Evolutionary conservation across 768 basidiomycete genomes (phyloP).

Genomic region (Sporobolomyces phaffii): DNA sequence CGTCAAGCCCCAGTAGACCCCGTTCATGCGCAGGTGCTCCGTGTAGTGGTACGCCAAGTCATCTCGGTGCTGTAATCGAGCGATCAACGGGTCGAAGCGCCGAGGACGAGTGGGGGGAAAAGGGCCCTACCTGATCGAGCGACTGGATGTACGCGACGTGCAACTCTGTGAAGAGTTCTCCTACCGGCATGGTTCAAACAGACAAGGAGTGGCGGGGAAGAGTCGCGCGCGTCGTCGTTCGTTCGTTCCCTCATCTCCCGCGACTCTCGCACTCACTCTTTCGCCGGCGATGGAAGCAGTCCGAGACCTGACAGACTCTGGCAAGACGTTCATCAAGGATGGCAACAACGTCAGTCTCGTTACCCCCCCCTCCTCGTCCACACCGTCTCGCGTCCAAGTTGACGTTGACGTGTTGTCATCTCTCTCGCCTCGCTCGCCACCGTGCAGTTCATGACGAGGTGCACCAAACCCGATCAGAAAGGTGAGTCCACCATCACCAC

Average conservation of each 20-base stretch:
- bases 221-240: neutral
- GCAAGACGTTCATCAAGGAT: conserved; percentile 84
- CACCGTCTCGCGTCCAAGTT: conserved; percentile 22
- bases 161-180: conserved; percentile 52
- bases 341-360: conserved; percentile 67
- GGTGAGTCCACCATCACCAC: conserved; percentile 54
- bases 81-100: neutral
- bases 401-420: conserved; percentile 5
- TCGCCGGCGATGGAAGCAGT: conserved; percentile 54
- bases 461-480: conserved; percentile 94
- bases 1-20: conserved; percentile 91
- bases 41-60: conserved; percentile 63
- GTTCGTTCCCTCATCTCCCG: neutral
- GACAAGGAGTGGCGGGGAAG: neutral
- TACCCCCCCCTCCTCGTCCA: neutral
- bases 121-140: conserved; percentile 58
- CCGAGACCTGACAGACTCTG: conserved; percentile 81
- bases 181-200: no score
- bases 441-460: conserved; percentile 82
- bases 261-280: neutral
- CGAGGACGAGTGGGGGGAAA: conserved; percentile 1
- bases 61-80: conserved; percentile 4
- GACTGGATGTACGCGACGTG: conserved; percentile 72
- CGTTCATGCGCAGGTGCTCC: conserved; percentile 87
- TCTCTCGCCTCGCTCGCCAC: neutral